Base-by-base conservation (phyloP, 2,329 filamentous ascomycete genomes). In the Tolypocladium album region DNA sequence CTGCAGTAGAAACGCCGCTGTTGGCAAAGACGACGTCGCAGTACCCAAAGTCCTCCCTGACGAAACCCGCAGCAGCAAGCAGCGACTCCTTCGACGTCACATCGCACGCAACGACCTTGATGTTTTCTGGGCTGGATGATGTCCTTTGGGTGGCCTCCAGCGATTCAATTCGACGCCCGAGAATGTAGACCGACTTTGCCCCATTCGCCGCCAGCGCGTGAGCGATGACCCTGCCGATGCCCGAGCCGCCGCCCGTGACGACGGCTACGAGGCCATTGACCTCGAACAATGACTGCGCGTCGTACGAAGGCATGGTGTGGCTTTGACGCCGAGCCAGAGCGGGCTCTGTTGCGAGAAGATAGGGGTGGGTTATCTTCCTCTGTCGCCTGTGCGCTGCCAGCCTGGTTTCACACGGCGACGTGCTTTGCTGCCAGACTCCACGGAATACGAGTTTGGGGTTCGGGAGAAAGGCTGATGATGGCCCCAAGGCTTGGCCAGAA, bases 11-110 rank as follows among this genome's bases (percentile, higher is more conserved):
- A 52, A 64, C 7, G 9, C 88, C 88, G 1, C 87, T 85, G 66
- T 83, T 84, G 70, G 80, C 82, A 68, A 86, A 75, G 13, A 89
- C 75, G 52, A 89, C 79, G 65, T 88, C 82, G 68, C 90, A 79
- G 68, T 83, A 79, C 55, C 82, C 81, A 60, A 85, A 79, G 36
- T 83, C 81, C 22, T 73, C 70, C 43, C 43, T 47, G n/a, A 47
- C 43, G 22, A 47, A 24, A 24, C 17, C 43, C 9, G 43, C 43
- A 24, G 43, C 43, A 24, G 4, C 78, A 72, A 59, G 83, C 1
- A 82, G 72, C 78, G 82, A 65, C 65, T 73, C 66, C 77, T 82
- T 70, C 59, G 70, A 73, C 0, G 71, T 73, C 20, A 78, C 74
- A 59, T 79, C 76, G 67, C 76, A 77, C 24, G 69, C 64, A 34